Evolutionary conservation across 768 basidiomycete species (phyloP), one percentile per base, ranked within the genome.

Genomic region (Phlebiopsis gigantea): DNA sequence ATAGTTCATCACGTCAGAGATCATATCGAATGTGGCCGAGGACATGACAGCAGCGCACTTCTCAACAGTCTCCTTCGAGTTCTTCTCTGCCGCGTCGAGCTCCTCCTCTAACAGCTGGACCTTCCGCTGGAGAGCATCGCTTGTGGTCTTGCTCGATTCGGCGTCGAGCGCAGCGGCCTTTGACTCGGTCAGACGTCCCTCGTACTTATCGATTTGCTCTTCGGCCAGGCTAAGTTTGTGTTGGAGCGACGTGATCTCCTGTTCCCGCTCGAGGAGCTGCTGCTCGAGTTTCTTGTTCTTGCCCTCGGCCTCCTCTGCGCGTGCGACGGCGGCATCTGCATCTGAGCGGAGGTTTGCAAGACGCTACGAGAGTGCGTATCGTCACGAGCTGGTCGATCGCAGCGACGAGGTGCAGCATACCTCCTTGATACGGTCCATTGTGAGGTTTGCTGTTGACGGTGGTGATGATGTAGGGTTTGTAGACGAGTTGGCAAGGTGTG

Each of bases 31-130:
- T 8, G 28, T 15, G 45, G 47, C 49, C 62, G 34, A 10, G 17
- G 22, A 8, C 3, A 22, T 49, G 57, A 30, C 42, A 15, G 34
- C 43, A 24, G 82, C 91, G 66, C 68, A 97, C 96, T 93, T 96
- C 74, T 98, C 97, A 28, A 90, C 87, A 1, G 93, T 95, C 67
- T 98, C 96, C 75, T 96, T 96, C 62, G 93, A 77, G 68, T 93
- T 93, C 84, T 93, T 95, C 79, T 99, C 97, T 9, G 96, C 88
- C 34, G 82, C 81, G 66, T 98, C 97, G 2, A 99, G 81, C 73
- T 99, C 96, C 67, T 96, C 93, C 73, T 98, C 96, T 39, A 98
- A 76, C 10, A 98, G 76, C 64, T 89, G 84, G 26, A 98, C 83
- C 79, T 98, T 99, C 61, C 96, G 78, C 29, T 67, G 61, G 56